These are phyloP conservation scores for Aspergillus novoparasiticus DNA, from an alignment of 2,329 filamentous ascomycete species.

Conservation along the genomic window DNA sequence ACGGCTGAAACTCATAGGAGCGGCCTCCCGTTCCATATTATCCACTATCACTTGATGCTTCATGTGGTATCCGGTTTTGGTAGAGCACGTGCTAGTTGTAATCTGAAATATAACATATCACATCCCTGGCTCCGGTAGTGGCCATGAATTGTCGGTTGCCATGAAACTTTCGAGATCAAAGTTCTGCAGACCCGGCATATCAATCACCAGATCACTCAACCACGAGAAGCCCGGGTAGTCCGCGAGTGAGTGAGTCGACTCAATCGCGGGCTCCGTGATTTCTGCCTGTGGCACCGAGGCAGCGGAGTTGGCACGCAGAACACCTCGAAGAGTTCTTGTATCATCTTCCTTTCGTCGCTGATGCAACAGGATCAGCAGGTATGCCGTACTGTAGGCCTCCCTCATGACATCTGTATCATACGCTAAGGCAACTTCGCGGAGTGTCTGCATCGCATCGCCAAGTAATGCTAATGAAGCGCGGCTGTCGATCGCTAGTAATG, in stretches of 20 bases:
- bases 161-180: constrained; percentile 43
- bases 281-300: constrained; percentile 23
- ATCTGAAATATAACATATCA: constrained; percentile 10
- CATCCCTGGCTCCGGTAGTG: constrained; percentile 31
- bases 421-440: constrained; percentile 44
- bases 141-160: constrained; percentile 22
- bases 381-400: constrained; percentile 59
- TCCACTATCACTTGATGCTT: neutral
- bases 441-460: constrained; percentile 53
- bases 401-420: constrained; percentile 54
- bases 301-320: constrained; percentile 40
- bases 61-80: neutral
- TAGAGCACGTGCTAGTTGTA: neutral
- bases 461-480: constrained; percentile 52
- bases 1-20: neutral
- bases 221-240: constrained; percentile 43
- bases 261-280: constrained; percentile 7
- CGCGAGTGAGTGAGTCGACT: constrained; percentile 23
- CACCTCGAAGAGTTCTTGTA: constrained; percentile 39
- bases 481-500: constrained; percentile 59
- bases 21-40: neutral
- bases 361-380: constrained; percentile 56
- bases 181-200: constrained; percentile 48
- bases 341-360: constrained; percentile 54
- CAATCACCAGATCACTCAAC: constrained; percentile 48